These are phyloP conservation scores for Aspergillus wentii DNA, from an alignment of 495 filamentous ascomycete species.

Conservation along the genomic window DNA sequence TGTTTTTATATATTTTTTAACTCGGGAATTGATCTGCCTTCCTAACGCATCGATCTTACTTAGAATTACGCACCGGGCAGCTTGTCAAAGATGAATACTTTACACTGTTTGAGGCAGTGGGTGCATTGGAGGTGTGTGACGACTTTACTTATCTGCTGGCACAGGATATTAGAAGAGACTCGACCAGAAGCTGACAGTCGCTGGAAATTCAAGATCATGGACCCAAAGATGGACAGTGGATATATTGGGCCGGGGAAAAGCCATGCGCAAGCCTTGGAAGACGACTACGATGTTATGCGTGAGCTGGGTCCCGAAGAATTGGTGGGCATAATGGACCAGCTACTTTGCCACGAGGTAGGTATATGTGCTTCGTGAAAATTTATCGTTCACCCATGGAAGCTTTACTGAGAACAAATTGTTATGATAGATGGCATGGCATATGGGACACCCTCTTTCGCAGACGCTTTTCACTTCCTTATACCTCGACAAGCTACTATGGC, in stretches of 20 bases:
- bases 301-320: slow-evolving; percentile 72
- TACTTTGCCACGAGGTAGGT: slow-evolving; percentile 80
- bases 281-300: slow-evolving; percentile 75
- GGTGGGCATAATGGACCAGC: slow-evolving; percentile 88
- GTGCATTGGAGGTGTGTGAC: slow-evolving; percentile 79
- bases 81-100: slow-evolving; percentile 93
- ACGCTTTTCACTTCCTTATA: slow-evolving; percentile 94
- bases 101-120: slow-evolving; percentile 89
- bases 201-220: slow-evolving; percentile 71
- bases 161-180: neutral
- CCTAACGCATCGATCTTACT: slow-evolving; percentile 8
- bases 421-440: slow-evolving; percentile 89
- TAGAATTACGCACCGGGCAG: slow-evolving; percentile 72
- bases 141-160: neutral
- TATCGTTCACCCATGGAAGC: neutral
- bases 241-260: slow-evolving; percentile 69
- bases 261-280: slow-evolving; percentile 54
- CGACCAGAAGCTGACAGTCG: slow-evolving; percentile 5
- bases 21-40: no score
- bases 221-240: slow-evolving; percentile 97
- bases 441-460: slow-evolving; percentile 88
- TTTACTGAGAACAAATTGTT: slow-evolving; percentile 16
- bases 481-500: slow-evolving; percentile 76
- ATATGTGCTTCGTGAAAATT: neutral
- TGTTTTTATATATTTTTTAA: no score